Conservation (phyloP, 345 rosid genomes). For the Physaria fendleri region DNA sequence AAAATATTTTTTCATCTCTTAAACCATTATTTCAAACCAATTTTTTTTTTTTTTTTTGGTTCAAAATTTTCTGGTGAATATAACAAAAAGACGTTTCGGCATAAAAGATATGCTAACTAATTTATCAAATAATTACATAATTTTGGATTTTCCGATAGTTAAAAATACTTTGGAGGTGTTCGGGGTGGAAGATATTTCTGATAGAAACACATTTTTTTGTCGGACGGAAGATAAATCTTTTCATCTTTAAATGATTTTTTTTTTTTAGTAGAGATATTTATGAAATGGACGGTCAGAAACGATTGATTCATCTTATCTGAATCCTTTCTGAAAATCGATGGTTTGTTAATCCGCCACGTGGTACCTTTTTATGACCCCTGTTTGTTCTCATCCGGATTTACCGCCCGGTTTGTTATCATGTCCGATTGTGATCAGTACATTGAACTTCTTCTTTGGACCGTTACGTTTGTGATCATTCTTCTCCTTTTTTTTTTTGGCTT, state of each 20-base stretch:
- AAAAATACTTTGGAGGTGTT: not conserved
- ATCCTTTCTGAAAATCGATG: not conserved
- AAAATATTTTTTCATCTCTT: no score
- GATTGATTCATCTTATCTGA: not conserved
- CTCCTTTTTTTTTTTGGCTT: no score
- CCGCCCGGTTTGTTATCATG: not conserved
- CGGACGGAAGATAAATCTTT: no score
- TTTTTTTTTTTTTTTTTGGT: no score
- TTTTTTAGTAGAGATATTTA: constrained; percentile 13
- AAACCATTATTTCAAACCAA: not conserved
- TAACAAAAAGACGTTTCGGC: not conserved
- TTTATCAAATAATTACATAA: not conserved
- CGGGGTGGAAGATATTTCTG: not conserved
- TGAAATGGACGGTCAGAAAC: constrained; percentile 7
- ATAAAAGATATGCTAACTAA: not conserved
- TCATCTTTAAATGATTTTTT: no score
- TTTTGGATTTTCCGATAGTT: no score
- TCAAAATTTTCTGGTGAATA: not conserved
- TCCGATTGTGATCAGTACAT: not conserved
- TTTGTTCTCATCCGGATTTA: no score
- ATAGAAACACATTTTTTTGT: not conserved
- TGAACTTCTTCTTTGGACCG: not conserved
- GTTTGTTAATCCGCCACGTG: constrained; percentile 1
- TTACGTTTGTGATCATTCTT: no score
- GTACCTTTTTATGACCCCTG: not conserved